Evolutionary conservation across 345 rosid species (phyloP).

Genomic region (Lepidium aucheri): DNA sequence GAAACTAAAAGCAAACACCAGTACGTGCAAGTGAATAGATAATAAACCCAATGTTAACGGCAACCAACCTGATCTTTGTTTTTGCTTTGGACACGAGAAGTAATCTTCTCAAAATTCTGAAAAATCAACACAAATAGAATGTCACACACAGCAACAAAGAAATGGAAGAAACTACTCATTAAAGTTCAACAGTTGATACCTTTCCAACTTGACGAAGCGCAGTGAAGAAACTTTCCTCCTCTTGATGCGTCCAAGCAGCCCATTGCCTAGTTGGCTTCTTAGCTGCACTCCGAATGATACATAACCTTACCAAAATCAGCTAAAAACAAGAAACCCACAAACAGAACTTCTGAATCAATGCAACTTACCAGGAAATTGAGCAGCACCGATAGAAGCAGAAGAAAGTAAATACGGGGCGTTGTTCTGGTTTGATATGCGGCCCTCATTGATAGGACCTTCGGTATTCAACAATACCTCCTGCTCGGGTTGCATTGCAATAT

Average conservation of each 20-base stretch:
- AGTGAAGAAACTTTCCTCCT: conserved; percentile 94
- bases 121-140: conserved; percentile 12
- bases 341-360: conserved; percentile 13
- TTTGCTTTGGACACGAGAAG: conserved; percentile 91
- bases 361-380: conserved; percentile 55
- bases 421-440: conserved; percentile 28
- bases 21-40: background rate
- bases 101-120: conserved; percentile 97
- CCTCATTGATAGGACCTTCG: conserved; percentile 21
- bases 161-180: background rate
- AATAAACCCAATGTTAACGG: background rate
- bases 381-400: conserved; percentile 28
- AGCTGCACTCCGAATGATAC: conserved; percentile 32
- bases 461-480: conserved; percentile 9
- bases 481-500: conserved; percentile 24
- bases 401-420: conserved; percentile 33
- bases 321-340: background rate
- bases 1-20: conserved; percentile 7
- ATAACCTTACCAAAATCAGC: conserved; percentile 1
- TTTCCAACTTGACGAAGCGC: conserved; percentile 99
- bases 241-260: conserved; percentile 99
- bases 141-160: background rate
- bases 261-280: conserved; percentile 91
- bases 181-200: conserved; percentile 33
- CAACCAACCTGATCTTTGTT: conserved; percentile 91